phyloP scores from a whole-genome alignment of 225 moss, liverwort and hornwort genomes.

The Anthoceros angustus region DNA sequence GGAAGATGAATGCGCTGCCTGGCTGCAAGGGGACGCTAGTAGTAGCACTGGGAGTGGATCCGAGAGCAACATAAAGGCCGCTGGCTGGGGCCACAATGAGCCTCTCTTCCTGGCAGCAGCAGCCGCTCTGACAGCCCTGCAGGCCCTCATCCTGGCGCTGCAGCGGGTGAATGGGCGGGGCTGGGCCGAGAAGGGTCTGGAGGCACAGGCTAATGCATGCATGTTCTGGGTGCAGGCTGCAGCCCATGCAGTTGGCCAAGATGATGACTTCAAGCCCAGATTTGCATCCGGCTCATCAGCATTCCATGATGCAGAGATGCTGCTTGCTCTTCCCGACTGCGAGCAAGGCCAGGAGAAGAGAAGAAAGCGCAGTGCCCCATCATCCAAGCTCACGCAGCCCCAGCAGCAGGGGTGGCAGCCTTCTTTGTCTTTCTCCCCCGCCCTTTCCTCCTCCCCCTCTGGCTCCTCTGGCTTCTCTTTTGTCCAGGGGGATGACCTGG shows the following conservation, averaged over 20 bases:
- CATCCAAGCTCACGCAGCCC: background rate
- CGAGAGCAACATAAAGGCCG: background rate
- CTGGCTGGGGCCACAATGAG: background rate
- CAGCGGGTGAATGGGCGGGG: slow-evolving; percentile 2
- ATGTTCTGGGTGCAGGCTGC: slow-evolving; percentile 6
- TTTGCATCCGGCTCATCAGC: background rate
- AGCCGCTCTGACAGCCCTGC: background rate
- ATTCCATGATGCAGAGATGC: slow-evolving; percentile 3
- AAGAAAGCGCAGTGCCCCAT: background rate
- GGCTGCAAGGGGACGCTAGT: background rate
- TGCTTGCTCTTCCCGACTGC: background rate
- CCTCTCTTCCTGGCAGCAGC: background rate
- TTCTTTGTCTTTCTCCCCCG: background rate
- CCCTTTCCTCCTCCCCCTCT: background rate
- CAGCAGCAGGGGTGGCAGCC: background rate
- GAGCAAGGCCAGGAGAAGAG: background rate
- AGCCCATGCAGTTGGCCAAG: slow-evolving; percentile 3
- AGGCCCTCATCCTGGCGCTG: background rate
- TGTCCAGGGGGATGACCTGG: background rate
- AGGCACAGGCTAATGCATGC: slow-evolving; percentile 3
- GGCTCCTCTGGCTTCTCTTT: slow-evolving; percentile 6
- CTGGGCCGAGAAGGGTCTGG: background rate
- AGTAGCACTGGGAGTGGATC: background rate
- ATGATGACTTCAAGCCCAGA: background rate
- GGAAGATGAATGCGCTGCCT: background rate